A percentile compares a stretch with the other conserved stretches of the same genome.
Evolutionary conservation across 1,284 basidiomycete species (phyloP).

Genomic region (Tausonia pullulans): DNA sequence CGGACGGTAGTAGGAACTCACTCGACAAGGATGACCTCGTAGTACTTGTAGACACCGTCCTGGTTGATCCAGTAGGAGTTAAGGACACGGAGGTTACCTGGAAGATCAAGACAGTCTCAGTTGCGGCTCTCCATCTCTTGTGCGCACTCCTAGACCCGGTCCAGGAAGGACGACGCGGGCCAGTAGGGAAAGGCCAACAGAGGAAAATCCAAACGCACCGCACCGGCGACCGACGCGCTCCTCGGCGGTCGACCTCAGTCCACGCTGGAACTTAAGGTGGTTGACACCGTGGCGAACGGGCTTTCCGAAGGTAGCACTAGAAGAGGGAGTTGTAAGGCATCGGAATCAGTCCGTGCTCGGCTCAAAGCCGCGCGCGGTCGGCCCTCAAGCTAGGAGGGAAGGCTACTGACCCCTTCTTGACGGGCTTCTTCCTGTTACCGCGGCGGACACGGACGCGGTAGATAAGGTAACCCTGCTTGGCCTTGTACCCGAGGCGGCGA

Average conservation of each 20-base stretch:
- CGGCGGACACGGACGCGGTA: slow-evolving; percentile 96
- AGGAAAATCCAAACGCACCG: slow-evolving; percentile 57
- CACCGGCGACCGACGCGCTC: slow-evolving; percentile 96
- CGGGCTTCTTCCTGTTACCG: slow-evolving; percentile 99
- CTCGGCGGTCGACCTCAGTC: slow-evolving; percentile 86
- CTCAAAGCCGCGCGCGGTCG: background rate
- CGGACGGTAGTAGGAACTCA: slow-evolving; percentile 38
- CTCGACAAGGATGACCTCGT: slow-evolving; percentile 98
- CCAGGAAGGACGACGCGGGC: background rate
- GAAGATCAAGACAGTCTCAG: too few relatives aligned
- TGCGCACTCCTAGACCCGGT: too few relatives aligned
- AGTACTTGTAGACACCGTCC: slow-evolving; percentile 99
- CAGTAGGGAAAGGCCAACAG: slow-evolving; percentile 6
- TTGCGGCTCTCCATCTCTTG: too few relatives aligned
- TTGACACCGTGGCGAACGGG: slow-evolving; percentile 99
- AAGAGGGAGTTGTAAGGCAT: slow-evolving; percentile 35
- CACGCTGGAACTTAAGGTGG: slow-evolving; percentile 96
- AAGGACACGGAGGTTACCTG: slow-evolving; percentile 32
- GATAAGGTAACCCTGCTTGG: slow-evolving; percentile 98
- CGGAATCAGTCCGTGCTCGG: background rate
- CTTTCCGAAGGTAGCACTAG: slow-evolving; percentile 84
- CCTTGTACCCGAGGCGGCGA: slow-evolving; percentile 96
- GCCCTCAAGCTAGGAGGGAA: background rate
- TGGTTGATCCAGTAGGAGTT: slow-evolving; percentile 99
- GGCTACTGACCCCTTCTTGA: slow-evolving; percentile 61